These are phyloP conservation scores for Starmera pachycereana DNA, from an alignment of 805 yeast species.

Conservation along the genomic window DNA sequence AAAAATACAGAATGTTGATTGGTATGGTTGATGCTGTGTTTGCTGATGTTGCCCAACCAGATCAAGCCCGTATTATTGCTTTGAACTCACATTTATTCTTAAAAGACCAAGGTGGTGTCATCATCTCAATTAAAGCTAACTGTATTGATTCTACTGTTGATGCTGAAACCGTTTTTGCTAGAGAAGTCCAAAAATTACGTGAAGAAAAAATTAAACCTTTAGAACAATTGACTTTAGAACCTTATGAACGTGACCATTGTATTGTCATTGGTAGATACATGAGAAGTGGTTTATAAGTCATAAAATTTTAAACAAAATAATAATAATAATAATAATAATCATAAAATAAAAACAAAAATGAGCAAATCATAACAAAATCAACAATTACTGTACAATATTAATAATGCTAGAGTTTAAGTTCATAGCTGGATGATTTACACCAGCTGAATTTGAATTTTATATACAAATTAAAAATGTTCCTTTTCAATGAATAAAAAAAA, in stretches of 20 bases:
- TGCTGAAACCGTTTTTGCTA: constrained; percentile 98
- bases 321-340: neutral
- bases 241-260: constrained; percentile 99
- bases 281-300: constrained; percentile 66
- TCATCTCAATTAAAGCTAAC: constrained; percentile 98
- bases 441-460: no score
- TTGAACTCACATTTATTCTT: constrained; percentile 96
- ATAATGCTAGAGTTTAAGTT: neutral
- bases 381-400: neutral
- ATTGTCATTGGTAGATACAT: constrained; percentile 94
- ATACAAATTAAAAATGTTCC: no score
- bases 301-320: neutral
- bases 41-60: constrained; percentile 99
- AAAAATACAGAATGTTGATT: constrained; percentile 96
- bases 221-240: constrained; percentile 98
- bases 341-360: neutral
- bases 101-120: constrained; percentile 97
- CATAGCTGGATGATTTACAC: no score
- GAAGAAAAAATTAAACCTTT: constrained; percentile 98
- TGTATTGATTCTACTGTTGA: constrained; percentile 99
- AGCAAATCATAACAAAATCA: neutral
- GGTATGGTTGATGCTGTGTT: constrained; percentile 99
- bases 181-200: constrained; percentile 98
- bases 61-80: constrained; percentile 99
- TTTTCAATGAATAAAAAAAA: no score